Evolutionary conservation across 345 rosid genomes (phyloP).

Genomic region (Hypericum androsaemum): DNA sequence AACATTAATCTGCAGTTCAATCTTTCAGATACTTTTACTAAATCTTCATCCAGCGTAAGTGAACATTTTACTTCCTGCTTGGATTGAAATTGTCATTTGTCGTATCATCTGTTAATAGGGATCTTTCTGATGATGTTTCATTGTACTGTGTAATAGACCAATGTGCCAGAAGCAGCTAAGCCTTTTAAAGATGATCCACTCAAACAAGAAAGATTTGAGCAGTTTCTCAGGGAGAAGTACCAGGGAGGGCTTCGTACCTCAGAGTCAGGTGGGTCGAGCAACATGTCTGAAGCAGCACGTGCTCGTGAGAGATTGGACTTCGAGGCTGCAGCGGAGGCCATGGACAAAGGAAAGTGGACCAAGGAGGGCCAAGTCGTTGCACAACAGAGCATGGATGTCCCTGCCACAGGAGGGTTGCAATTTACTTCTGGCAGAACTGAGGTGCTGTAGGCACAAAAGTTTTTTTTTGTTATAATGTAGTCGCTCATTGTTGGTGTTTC

Average conservation of each 20-base stretch:
- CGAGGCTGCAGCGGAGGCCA: slow-evolving; percentile 91
- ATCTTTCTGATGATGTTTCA: slow-evolving; percentile 10
- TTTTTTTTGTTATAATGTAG: slow-evolving; percentile 11
- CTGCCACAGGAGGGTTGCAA: slow-evolving; percentile 51
- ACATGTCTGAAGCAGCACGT: slow-evolving; percentile 83
- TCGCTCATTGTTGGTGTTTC: slow-evolving; percentile 11
- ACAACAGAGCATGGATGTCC: slow-evolving; percentile 34
- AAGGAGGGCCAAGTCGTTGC: slow-evolving; percentile 33
- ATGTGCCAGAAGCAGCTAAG: slow-evolving; percentile 46
- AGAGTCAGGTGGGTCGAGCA: slow-evolving; percentile 37
- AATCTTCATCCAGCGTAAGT: slow-evolving; percentile 63
- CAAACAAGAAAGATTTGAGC: slow-evolving; percentile 91
- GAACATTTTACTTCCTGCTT: slow-evolving; percentile 10
- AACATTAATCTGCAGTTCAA: slow-evolving; percentile 52
- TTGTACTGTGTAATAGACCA: slow-evolving; percentile 32
- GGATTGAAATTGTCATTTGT: neutral
- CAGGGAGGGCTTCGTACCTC: slow-evolving; percentile 79
- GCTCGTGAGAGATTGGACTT: slow-evolving; percentile 92
- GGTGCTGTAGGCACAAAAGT: slow-evolving; percentile 29
- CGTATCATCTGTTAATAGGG: slow-evolving; percentile 1
- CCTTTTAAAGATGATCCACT: slow-evolving; percentile 81
- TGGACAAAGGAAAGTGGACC: slow-evolving; percentile 58
- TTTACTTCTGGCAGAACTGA: slow-evolving; percentile 68
- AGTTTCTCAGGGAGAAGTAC: slow-evolving; percentile 81
- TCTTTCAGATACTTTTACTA: slow-evolving; percentile 80